phyloP scores from a whole-genome alignment of 345 rosid species.

The Reutealis trisperma region DNA sequence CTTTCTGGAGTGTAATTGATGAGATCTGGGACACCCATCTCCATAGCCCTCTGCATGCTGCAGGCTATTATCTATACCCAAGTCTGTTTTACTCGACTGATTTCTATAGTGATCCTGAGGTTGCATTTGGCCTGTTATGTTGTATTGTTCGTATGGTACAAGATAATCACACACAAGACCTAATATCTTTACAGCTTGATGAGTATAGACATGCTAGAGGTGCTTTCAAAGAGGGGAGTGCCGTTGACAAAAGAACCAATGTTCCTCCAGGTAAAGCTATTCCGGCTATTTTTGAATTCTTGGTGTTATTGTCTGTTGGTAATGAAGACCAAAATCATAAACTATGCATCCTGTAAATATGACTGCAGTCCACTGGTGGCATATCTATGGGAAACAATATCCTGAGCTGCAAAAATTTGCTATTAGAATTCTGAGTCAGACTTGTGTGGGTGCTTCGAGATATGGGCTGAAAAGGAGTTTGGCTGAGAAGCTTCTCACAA shows the following conservation, averaged over 20 bases:
- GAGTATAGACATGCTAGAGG: slow-evolving; percentile 41
- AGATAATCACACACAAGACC: slow-evolving; percentile 30
- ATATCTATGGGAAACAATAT: slow-evolving; percentile 37
- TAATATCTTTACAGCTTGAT: slow-evolving; percentile 44
- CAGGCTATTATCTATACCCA: slow-evolving; percentile 68
- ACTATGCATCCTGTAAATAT: background rate
- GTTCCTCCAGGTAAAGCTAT: slow-evolving; percentile 47
- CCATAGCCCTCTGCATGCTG: slow-evolving; percentile 65
- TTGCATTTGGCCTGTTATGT: slow-evolving; percentile 43
- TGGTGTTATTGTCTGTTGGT: background rate
- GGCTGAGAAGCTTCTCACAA: slow-evolving; percentile 44
- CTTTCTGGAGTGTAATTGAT: slow-evolving; percentile 59
- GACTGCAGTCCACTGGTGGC: slow-evolving; percentile 61
- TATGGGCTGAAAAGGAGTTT: slow-evolving; percentile 47
- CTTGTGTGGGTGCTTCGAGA: slow-evolving; percentile 53
- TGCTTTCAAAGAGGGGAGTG: slow-evolving; percentile 46
- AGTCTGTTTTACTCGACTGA: slow-evolving; percentile 47
- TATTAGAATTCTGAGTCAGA: slow-evolving; percentile 50
- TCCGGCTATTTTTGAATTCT: background rate
- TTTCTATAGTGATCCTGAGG: slow-evolving; percentile 49
- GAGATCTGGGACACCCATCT: slow-evolving; percentile 56
- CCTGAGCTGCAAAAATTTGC: slow-evolving; percentile 61
- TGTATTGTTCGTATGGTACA: slow-evolving; percentile 42
- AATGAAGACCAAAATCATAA: background rate
- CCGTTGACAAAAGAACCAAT: slow-evolving; percentile 32